Base-by-base conservation (phyloP, 306 rosid genomes). In the Oemleria cerasiformis region DNA sequence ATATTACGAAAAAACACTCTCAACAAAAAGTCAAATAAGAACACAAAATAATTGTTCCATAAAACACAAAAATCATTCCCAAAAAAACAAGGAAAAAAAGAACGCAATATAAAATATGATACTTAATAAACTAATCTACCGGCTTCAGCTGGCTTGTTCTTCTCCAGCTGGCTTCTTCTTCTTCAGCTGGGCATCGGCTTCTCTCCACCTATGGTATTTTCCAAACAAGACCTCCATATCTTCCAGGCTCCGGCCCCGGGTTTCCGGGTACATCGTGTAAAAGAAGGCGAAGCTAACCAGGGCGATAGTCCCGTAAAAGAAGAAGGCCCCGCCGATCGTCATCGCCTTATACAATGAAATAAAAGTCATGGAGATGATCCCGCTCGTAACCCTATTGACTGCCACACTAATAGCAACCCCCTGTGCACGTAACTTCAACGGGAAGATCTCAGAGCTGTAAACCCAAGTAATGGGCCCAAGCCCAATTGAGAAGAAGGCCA, bases 381-480 rank as follows among this genome's bases (percentile, higher is more conserved):
- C 94, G 43, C 92, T 86, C 0, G 83, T 86, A 2, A 84, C 47
- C 41, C 96, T 82, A 54, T 88, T 88, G 40, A 83, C 76, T 9
- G 80, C 83, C 9, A 86, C 88, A 0, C 87, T 90, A 59, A 85
- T 62, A 10, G 90, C 82, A 4, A 73, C 53, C 3, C 96, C 94
- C 5, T 84, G 90, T 0, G 91, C 93, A 2, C 96, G 75, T 8
- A 90, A 61, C 84, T 61, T 72, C 78, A 90, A 50, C 8, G 94
- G 94, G 16, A 84, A 86, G 0, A 90, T 84, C 81, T 88, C 96
- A 0, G 93, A 77, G 19, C 84, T 81, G 50, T 90, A 90, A 3
- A 88, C 92, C 90, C 90, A 79, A 10, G 96, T 68, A 49, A 88
- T 78, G 47, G 96, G 96, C 0, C 94, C 94, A 41, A 85, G 71